Evolutionary conservation across 2,329 filamentous ascomycete genomes (phyloP).

Genomic region (Ophiocordyceps camponoti-saundersi): DNA sequence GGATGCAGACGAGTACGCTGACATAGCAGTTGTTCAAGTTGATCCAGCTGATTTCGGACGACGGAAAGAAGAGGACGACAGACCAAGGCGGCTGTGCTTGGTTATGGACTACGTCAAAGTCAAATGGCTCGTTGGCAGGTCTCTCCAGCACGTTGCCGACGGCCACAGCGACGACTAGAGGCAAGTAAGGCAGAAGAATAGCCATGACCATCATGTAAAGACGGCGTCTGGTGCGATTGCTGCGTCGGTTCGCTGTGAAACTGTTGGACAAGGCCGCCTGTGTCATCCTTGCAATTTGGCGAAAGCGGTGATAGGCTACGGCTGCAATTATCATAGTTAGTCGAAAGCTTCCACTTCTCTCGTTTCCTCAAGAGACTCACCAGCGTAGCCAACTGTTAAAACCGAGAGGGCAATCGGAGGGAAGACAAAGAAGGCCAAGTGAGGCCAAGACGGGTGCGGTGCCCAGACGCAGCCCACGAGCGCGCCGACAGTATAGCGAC

Average conservation of each 20-base stretch:
- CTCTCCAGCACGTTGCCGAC: constrained; percentile 21
- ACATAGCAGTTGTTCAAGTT: constrained; percentile 31
- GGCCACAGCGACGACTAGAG: constrained; percentile 24
- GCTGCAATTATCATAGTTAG: constrained; percentile 11
- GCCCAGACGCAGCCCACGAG: constrained; percentile 30
- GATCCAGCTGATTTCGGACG: constrained; percentile 18
- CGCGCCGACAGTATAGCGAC: constrained; percentile 32
- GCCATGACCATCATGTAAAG: constrained; percentile 38
- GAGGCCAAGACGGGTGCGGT: constrained; percentile 28
- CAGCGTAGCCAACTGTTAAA: constrained; percentile 26
- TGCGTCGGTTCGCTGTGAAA: constrained; percentile 21
- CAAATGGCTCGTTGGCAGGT: constrained; percentile 15
- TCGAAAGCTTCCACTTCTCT: background rate
- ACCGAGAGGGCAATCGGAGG: constrained; percentile 26
- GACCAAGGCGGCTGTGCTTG: constrained; percentile 23
- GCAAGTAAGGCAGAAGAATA: constrained; percentile 34
- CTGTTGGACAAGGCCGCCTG: constrained; percentile 21
- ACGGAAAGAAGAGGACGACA: constrained; percentile 27
- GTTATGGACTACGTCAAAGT: constrained; percentile 25
- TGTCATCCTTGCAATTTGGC: constrained; percentile 24
- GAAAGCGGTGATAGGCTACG: constrained; percentile 30
- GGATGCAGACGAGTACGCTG: constrained; percentile 25
- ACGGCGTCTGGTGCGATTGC: constrained; percentile 29
- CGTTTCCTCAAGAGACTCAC: constrained; percentile 18
- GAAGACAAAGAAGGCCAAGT: constrained; percentile 28